Percentiles rank a stretch among this genome's conserved stretches.
These are phyloP conservation scores for Sporothrix sp. DNA, from an alignment of 2,329 filamentous ascomycete species.

Conservation along the genomic window DNA sequence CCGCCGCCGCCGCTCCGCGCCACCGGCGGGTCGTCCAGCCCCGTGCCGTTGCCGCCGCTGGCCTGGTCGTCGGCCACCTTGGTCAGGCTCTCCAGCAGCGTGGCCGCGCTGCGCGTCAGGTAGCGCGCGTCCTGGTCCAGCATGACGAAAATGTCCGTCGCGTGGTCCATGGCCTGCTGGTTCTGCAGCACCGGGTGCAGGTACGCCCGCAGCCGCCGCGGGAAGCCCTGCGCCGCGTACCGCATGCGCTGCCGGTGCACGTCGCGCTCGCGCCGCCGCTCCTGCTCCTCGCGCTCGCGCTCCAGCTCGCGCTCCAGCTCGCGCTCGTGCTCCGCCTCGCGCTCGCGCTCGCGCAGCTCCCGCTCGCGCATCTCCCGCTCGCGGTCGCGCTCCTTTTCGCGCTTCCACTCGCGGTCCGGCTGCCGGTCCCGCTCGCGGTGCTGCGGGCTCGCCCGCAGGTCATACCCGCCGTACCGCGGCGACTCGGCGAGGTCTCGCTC, in stretches of 20 bases:
- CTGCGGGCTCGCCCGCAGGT: background rate
- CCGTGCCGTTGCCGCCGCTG: constrained; percentile 6
- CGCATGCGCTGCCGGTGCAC: constrained; percentile 13
- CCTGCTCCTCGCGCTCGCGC: background rate
- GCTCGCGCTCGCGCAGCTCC: background rate
- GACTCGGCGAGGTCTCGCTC: constrained; percentile 7
- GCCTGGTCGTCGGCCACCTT: constrained; percentile 12
- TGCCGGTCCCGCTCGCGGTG: background rate
- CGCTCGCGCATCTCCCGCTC: too few species aligned
- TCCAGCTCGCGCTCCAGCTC: background rate
- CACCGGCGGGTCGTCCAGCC: constrained; percentile 10
- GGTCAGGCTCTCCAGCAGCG: constrained; percentile 16
- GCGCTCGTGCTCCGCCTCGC: constrained; percentile 2
- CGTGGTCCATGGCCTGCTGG: constrained; percentile 15
- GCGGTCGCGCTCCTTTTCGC: constrained; percentile 4
- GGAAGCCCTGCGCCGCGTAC: constrained; percentile 8
- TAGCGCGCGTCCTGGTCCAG: constrained; percentile 17
- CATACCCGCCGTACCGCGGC: constrained; percentile 6
- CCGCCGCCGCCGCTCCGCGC: constrained; percentile 8
- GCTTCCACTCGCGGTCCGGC: background rate
- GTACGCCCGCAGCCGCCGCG: constrained; percentile 14
- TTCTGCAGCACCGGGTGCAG: constrained; percentile 16
- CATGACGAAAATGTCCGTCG: constrained; percentile 16
- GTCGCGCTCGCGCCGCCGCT: constrained; percentile 6
- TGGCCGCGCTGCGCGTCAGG: constrained; percentile 13